Base-by-base conservation (phyloP, 2,329 filamentous ascomycete genomes). In the Fusarium irregulare region DNA sequence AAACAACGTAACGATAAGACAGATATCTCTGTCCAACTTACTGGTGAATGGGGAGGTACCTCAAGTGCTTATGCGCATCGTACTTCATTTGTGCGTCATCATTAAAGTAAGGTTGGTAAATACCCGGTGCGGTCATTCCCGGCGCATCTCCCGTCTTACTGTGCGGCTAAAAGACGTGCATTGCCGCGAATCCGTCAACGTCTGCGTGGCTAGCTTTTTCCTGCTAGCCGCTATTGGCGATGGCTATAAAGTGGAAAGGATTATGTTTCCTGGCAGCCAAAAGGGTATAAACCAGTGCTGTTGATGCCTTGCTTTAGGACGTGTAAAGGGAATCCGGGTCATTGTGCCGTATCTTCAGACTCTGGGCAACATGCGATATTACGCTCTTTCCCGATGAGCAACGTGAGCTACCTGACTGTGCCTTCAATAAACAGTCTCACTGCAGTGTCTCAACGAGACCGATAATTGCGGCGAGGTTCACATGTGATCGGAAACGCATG, bases 81-180 rank as follows among this genome's bases (percentile, higher is more conserved):
- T 28, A 9, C 32, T 50, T 37, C 30, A 50, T 21, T 37, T 25
- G 16, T 50, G 30, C 23, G 16, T 50, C 47, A 34, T 41, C 32
- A 4, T 51, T 13, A 3, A 42, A 16, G 34, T 27, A 53, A 16
- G 49, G 34, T 25, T 53, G 49, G 49, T 27, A 53, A 53, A 53
- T 42, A 53, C 49, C 49, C 49, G 49, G 49, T 27, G 49, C 49
- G 12, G 32, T n/a, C n/a, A 51, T 21, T 25, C 49, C 49, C 34
- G 32, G 32, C 3, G n/a, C 20, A 28, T 53, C 32, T 9, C 34
- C 49, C 37, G 49, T 25, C 49, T 21, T 53, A 18, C 14, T 53
- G 21, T 40, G 37, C 37, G 49, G 49, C 49, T 53, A 53, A 41
- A 53, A 42, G 32, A 11, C 49, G 34, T 6, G 49, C 49, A 53